Percentiles rank a stretch among this genome's conserved stretches.
Evolutionary conservation across 2,329 filamentous ascomycete species (phyloP).

Genomic region (Dryadomyces quercus-mongolicae): DNA sequence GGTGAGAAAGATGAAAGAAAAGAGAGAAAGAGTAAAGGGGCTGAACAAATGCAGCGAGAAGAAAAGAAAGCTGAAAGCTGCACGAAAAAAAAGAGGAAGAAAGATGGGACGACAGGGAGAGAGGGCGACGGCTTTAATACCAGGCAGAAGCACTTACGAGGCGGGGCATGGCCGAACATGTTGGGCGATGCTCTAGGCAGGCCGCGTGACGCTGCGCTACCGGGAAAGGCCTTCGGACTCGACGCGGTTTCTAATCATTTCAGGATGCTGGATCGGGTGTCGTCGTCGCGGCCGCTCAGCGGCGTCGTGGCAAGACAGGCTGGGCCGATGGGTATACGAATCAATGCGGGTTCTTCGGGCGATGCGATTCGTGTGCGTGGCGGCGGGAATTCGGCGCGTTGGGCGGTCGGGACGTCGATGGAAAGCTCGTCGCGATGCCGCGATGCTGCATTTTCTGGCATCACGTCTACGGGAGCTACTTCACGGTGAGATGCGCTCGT

Average conservation of each 20-base stretch:
- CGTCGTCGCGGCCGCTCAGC: neutral
- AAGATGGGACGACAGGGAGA: neutral
- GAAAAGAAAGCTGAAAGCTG: no score
- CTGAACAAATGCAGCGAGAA: neutral
- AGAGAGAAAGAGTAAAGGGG: neutral
- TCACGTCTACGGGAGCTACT: neutral
- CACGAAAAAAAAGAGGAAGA: neutral
- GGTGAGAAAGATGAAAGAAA: neutral
- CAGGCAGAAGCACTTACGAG: neutral
- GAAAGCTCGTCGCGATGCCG: neutral
- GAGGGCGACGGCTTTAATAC: no score
- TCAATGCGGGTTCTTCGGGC: neutral
- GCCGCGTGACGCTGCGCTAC: constrained; percentile 4
- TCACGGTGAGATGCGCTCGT: constrained; percentile 1
- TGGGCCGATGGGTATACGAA: neutral
- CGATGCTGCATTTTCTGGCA: neutral
- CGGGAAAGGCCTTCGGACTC: constrained; percentile 5
- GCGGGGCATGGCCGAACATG: neutral
- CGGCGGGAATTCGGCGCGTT: neutral
- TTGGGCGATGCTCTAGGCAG: neutral
- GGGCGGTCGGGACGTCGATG: neutral
- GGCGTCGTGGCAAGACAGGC: no score
- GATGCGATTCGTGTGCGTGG: neutral
- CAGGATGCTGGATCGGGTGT: neutral
- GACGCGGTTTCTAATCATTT: constrained; percentile 7